Conservation (phyloP, 805 yeast species). For the Ogataea parapolymorpha region DNA sequence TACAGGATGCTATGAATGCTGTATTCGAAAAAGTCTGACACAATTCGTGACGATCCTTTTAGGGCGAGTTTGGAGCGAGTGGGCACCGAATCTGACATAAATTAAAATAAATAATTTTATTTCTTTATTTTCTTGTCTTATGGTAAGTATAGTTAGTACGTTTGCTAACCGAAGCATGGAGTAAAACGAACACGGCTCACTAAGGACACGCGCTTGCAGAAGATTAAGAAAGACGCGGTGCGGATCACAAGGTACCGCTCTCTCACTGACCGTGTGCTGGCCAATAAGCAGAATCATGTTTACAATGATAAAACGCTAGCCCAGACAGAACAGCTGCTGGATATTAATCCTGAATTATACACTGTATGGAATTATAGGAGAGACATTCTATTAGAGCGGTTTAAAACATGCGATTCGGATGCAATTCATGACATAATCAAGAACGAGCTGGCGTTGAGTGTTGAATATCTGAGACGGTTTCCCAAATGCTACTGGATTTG, state of each 20-base stretch:
- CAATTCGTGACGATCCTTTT: conserved; percentile 74
- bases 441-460: conserved; percentile 59
- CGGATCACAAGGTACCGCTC: conserved; percentile 56
- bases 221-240: conserved; percentile 53
- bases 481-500: conserved; percentile 98
- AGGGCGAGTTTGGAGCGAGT: conserved; percentile 52
- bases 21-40: conserved; percentile 81
- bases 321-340: conserved; percentile 54
- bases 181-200: conserved; percentile 58
- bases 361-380: conserved; percentile 89
- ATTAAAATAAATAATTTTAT: conserved; percentile 1
- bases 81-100: conserved; percentile 26
- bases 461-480: conserved; percentile 53
- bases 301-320: conserved; percentile 42
- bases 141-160: conserved; percentile 2
- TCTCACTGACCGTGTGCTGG: conserved; percentile 44
- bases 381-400: conserved; percentile 49
- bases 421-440: conserved; percentile 36
- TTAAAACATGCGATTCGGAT: conserved; percentile 24
- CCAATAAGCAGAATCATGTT: conserved; percentile 25
- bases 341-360: conserved; percentile 80
- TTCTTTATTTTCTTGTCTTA: neutral
- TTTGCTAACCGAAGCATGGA: conserved; percentile 50
- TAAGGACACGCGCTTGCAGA: conserved; percentile 51
- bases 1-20: conserved; percentile 77